Conservation (phyloP, 768 basidiomycete genomes). For the Termitomyces sp. region DNA sequence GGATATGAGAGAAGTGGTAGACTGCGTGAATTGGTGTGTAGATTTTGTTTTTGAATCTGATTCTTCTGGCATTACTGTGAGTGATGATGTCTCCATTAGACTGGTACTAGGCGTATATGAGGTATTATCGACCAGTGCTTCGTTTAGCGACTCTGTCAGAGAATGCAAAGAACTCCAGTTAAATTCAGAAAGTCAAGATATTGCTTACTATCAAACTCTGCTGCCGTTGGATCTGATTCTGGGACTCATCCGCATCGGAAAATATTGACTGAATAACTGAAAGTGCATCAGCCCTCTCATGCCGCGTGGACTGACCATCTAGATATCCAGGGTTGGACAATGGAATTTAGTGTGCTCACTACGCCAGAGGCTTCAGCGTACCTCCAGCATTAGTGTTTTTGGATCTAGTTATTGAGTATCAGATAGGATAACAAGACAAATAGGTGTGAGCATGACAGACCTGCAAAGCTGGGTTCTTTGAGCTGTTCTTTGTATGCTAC, state of each 20-base stretch:
- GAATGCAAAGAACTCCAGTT: slow-evolving; percentile 30
- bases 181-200: background rate
- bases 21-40: slow-evolving; percentile 1
- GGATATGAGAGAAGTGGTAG: slow-evolving; percentile 2
- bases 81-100: slow-evolving; percentile 25
- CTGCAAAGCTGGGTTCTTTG: slow-evolving; percentile 86
- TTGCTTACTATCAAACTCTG: slow-evolving; percentile 56
- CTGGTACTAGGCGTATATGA: slow-evolving; percentile 27
- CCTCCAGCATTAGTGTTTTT: slow-evolving; percentile 78
- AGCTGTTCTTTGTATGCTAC: slow-evolving; percentile 69
- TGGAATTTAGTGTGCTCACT: slow-evolving; percentile 64
- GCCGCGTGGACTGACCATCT: slow-evolving; percentile 77
- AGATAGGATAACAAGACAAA: background rate
- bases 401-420: slow-evolving; percentile 58
- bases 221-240: slow-evolving; percentile 49
- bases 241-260: slow-evolving; percentile 43
- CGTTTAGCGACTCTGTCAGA: slow-evolving; percentile 48
- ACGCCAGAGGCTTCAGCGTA: slow-evolving; percentile 58
- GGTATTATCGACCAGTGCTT: slow-evolving; percentile 51
- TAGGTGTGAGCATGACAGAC: slow-evolving; percentile 35
- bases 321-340: slow-evolving; percentile 70
- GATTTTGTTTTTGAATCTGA: slow-evolving; percentile 11
- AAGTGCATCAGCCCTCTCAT: slow-evolving; percentile 48
- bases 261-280: slow-evolving; percentile 68
- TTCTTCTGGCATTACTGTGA: slow-evolving; percentile 37